Evolutionary conservation across 2,329 filamentous ascomycete genomes (phyloP).

Genomic region (Diaporthe sp.): DNA sequence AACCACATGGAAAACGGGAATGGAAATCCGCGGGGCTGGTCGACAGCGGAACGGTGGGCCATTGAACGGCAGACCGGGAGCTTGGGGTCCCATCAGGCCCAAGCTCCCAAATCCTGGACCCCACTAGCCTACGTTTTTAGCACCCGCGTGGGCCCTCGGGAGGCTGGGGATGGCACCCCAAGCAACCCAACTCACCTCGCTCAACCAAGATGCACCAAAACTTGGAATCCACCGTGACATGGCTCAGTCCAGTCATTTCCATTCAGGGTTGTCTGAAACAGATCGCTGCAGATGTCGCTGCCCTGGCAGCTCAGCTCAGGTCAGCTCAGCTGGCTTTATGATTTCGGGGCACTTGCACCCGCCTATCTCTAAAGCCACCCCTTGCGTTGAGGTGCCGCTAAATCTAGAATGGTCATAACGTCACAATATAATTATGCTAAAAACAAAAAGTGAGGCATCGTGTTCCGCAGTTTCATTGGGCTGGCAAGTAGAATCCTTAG

Average conservation of each 20-base stretch:
- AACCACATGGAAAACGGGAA: constrained; percentile 21
- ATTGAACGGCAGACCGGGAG: not conserved
- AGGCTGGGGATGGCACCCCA: constrained; percentile 29
- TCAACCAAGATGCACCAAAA: constrained; percentile 12
- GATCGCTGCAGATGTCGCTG: not conserved
- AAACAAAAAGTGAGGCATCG: too few species aligned
- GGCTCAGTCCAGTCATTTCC: not conserved
- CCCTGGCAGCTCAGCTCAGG: constrained; percentile 6
- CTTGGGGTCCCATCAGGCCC: constrained; percentile 20
- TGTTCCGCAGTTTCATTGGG: not conserved
- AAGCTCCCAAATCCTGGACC: constrained; percentile 27
- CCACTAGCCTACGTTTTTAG: constrained; percentile 30
- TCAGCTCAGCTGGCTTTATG: not conserved
- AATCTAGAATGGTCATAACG: too few species aligned
- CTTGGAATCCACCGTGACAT: constrained; percentile 28
- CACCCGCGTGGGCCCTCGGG: constrained; percentile 18
- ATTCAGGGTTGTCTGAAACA: constrained; percentile 8
- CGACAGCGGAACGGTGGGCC: constrained; percentile 13
- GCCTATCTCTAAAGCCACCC: too few species aligned
- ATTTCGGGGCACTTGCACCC: not conserved
- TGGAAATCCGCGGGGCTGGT: constrained; percentile 33
- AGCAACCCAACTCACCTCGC: not conserved
- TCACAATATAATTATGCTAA: too few species aligned
- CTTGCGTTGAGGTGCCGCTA: too few species aligned
- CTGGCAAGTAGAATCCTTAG: not conserved